Conservation (phyloP, 352 stramenopile genomes). For the Globisporangium cederbergense region DNA sequence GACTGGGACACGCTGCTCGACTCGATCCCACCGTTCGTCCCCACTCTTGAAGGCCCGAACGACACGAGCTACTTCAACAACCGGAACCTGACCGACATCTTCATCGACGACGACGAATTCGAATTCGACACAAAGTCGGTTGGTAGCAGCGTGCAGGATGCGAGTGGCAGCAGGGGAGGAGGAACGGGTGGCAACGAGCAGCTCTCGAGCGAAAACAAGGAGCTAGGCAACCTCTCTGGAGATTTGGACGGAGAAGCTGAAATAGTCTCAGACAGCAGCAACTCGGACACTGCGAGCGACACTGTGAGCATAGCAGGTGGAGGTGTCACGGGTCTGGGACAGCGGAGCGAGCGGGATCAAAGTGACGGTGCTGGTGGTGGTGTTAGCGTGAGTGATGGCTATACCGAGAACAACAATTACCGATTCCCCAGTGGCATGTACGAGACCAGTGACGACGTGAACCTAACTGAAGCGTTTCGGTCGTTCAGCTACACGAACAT, state of each 20-base stretch:
- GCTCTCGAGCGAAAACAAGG: conserved; percentile 8
- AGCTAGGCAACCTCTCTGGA: background rate
- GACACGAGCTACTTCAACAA: conserved; percentile 92
- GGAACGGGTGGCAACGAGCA: conserved; percentile 1
- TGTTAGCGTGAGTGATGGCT: conserved; percentile 7
- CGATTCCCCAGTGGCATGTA: conserved; percentile 74
- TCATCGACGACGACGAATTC: conserved; percentile 83
- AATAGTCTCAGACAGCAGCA: background rate
- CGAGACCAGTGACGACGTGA: conserved; percentile 32
- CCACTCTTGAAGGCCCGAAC: conserved; percentile 77
- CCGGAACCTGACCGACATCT: conserved; percentile 79
- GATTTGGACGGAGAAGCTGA: background rate
- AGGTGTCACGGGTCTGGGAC: conserved; percentile 7
- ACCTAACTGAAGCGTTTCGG: conserved; percentile 54
- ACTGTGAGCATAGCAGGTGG: conserved; percentile 4
- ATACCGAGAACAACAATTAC: conserved; percentile 30
- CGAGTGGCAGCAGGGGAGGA: background rate
- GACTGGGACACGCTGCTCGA: conserved; percentile 83
- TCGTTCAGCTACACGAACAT: conserved; percentile 88
- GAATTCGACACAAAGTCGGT: conserved; percentile 45
- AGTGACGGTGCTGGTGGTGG: background rate
- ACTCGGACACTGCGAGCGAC: conserved; percentile 16
- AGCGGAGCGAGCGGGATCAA: conserved; percentile 4
- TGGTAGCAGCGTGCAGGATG: conserved; percentile 17
- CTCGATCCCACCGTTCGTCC: conserved; percentile 80